Evolutionary conservation across 75 land plant genomes (phyloP).

Genomic region (Sequoia sempervirens): DNA sequence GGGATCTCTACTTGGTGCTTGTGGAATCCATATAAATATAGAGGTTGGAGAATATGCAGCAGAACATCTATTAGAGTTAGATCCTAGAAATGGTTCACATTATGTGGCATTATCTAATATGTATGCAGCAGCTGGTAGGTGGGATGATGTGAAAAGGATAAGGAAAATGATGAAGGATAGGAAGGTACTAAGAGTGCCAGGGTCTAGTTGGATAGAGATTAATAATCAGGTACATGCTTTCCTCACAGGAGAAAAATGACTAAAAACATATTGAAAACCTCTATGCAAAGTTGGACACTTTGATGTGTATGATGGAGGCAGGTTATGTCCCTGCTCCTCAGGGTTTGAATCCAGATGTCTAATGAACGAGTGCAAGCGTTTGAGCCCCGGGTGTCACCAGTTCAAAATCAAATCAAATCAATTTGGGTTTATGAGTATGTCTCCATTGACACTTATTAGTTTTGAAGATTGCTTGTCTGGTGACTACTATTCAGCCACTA

Average conservation of each 20-base stretch:
- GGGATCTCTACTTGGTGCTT: conserved; percentile 18
- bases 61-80: conserved; percentile 14
- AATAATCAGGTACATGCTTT: conserved; percentile 9
- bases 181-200: conserved; percentile 11
- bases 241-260: not conserved
- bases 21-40: conserved; percentile 10
- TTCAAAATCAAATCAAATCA: not conserved
- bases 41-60: conserved; percentile 16
- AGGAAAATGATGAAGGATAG: conserved; percentile 48
- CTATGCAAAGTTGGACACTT: not conserved
- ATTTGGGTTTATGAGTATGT: not conserved
- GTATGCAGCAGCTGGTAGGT: conserved; percentile 37
- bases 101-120: conserved; percentile 39
- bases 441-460: not conserved
- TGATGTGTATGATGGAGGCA: not conserved
- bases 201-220: conserved; percentile 30
- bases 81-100: conserved; percentile 10
- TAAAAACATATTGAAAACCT: not conserved
- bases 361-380: not conserved
- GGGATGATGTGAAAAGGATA: conserved; percentile 43
- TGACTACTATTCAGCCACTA: not conserved
- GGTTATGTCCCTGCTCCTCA: not conserved
- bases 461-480: not conserved
- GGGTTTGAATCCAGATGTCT: not conserved
- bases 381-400: not conserved